Percentiles rank a stretch among this genome's conserved stretches.
These are phyloP conservation scores for Eimeria sp. DNA, from an alignment of 169 alveolate genomes.

Conservation along the genomic window DNA sequence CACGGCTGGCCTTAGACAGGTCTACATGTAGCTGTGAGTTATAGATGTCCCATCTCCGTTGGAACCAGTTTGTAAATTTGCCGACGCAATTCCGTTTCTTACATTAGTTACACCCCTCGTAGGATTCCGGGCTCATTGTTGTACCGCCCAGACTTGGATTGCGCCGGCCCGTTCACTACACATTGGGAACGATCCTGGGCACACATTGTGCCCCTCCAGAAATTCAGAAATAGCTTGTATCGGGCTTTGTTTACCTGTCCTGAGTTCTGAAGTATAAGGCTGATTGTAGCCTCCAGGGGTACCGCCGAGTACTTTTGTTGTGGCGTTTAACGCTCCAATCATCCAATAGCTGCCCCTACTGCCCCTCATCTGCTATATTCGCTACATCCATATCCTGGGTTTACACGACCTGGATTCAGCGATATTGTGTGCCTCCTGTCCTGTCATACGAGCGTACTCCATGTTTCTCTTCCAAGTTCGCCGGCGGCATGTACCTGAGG, in stretches of 20 bases:
- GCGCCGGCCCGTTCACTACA: background rate
- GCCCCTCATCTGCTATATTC: background rate
- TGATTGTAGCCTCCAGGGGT: background rate
- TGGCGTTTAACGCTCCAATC: background rate
- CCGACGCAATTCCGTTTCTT: background rate
- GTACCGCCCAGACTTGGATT: background rate
- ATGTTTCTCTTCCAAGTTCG: background rate
- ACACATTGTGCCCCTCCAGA: background rate
- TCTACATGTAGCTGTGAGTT: background rate
- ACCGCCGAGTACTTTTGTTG: background rate
- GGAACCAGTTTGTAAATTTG: background rate
- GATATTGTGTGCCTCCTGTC: background rate
- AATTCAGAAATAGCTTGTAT: background rate
- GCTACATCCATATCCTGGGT: background rate
- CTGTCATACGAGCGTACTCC: background rate
- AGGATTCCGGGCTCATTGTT: background rate
- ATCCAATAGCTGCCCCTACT: background rate
- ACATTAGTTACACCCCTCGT: background rate
- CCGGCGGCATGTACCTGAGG: background rate
- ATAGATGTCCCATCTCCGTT: background rate
- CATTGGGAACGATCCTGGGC: background rate
- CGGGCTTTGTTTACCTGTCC: background rate
- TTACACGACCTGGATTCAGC: background rate
- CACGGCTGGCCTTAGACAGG: background rate
- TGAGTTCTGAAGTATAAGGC: background rate